Evolutionary conservation across 73 alveolate species (phyloP).

Genomic region (Loxodes magnus): DNA sequence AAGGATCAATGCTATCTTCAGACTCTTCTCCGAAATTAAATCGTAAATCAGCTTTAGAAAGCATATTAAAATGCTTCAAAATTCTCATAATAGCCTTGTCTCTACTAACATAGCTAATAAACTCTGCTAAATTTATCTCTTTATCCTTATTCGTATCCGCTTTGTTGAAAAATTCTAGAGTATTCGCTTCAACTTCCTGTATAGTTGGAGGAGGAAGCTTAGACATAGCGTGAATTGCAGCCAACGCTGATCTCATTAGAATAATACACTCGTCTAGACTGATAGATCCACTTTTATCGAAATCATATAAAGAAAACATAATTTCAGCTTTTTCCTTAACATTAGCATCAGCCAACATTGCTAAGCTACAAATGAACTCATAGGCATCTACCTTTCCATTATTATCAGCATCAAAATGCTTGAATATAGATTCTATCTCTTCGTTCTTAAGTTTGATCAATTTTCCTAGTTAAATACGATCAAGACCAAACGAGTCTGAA

Average conservation of each 20-base stretch:
- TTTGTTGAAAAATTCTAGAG: slow-evolving; percentile 56
- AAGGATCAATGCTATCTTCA: slow-evolving; percentile 38
- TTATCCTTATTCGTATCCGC: slow-evolving; percentile 74
- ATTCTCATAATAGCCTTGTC: slow-evolving; percentile 62
- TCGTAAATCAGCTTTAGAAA: slow-evolving; percentile 37
- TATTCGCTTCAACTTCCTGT: slow-evolving; percentile 59
- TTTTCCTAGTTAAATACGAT: slow-evolving; percentile 31
- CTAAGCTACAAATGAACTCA: slow-evolving; percentile 76
- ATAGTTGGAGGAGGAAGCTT: slow-evolving; percentile 51
- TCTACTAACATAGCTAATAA: slow-evolving; percentile 56
- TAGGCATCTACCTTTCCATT: slow-evolving; percentile 79
- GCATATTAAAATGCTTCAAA: slow-evolving; percentile 23
- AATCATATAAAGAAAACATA: slow-evolving; percentile 49
- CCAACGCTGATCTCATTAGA: slow-evolving; percentile 52
- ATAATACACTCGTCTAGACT: slow-evolving; percentile 65
- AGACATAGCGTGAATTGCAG: slow-evolving; percentile 36
- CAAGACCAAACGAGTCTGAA: slow-evolving; percentile 47
- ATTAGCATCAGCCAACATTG: slow-evolving; percentile 64
- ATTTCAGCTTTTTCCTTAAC: slow-evolving; percentile 50
- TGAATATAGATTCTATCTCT: slow-evolving; percentile 58
- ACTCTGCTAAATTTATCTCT: slow-evolving; percentile 62
- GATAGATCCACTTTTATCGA: slow-evolving; percentile 62
- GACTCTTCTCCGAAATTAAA: slow-evolving; percentile 37
- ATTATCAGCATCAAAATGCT: slow-evolving; percentile 77
- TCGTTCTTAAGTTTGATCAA: slow-evolving; percentile 34